phyloP scores from a whole-genome alignment of 345 rosid species.

The Clausena lansium region DNA sequence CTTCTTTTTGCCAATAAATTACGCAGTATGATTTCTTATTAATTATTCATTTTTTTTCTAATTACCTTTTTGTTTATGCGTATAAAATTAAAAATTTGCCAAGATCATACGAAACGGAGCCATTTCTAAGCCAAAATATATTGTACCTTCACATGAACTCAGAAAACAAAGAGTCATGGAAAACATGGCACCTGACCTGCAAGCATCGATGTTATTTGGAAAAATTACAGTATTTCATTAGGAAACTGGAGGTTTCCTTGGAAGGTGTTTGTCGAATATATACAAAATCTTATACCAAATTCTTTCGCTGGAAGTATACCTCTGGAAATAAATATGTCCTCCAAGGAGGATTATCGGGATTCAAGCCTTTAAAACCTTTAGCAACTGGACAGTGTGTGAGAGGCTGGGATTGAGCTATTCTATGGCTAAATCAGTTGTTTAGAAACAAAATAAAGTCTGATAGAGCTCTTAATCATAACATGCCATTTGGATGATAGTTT shows the following conservation, averaged over 20 bases:
- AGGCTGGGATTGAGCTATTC: neutral
- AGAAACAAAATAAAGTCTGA: neutral
- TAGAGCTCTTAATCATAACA: neutral
- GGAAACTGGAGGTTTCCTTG: neutral
- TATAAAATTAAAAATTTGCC: neutral
- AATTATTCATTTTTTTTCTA: neutral
- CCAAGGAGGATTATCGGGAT: neutral
- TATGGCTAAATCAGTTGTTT: neutral
- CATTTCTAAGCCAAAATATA: neutral
- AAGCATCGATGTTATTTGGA: neutral
- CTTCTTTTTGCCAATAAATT: neutral
- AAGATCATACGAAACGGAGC: neutral
- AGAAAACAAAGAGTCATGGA: neutral
- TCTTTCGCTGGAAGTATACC: neutral
- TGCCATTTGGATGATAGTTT: constrained; percentile 2
- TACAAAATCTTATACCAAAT: neutral
- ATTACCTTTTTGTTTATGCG: neutral
- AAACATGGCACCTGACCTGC: neutral
- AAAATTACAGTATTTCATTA: neutral
- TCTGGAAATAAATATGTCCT: neutral
- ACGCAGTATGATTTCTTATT: neutral
- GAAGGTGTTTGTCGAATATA: neutral
- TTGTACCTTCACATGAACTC: neutral
- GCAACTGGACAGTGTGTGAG: neutral
- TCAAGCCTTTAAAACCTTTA: neutral